A percentile compares a stretch with the other conserved stretches of the same genome.
Evolutionary conservation across 108 stramenopile genomes (phyloP).

Genomic region (Nitzschia palea): DNA sequence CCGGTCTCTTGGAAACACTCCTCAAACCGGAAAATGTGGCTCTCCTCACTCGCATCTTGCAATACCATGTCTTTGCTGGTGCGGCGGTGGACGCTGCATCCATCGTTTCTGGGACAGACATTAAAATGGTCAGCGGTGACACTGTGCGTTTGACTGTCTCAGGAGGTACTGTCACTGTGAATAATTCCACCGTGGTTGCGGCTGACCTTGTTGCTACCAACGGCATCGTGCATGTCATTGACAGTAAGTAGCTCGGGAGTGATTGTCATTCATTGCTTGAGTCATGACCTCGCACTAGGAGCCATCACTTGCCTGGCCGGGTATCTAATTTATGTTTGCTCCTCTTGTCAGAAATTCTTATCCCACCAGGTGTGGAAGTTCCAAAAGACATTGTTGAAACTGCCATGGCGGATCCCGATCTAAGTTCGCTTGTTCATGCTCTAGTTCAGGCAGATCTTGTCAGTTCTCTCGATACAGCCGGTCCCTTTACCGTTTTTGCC

Average conservation of each 20-base stretch:
- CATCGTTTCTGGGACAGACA: not conserved
- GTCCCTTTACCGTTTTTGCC: constrained; percentile 34
- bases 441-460: constrained; percentile 19
- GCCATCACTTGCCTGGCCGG: too few relatives aligned
- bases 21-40: constrained; percentile 18
- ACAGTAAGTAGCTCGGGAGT: not conserved
- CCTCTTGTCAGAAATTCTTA: not conserved
- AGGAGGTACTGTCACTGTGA: constrained; percentile 17
- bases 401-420: not conserved
- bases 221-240: constrained; percentile 26
- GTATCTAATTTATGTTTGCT: too few relatives aligned
- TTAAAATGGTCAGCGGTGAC: not conserved
- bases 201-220: constrained; percentile 19
- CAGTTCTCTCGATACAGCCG: constrained; percentile 26
- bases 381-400: constrained; percentile 4
- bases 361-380: not conserved
- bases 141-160: constrained; percentile 3
- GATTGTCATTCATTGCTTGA: too few relatives aligned
- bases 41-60: constrained; percentile 28
- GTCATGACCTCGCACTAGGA: too few relatives aligned
- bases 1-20: constrained; percentile 29
- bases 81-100: not conserved
- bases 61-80: constrained; percentile 44
- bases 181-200: constrained; percentile 24
- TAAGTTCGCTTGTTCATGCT: constrained; percentile 1